Evolutionary conservation across 2,329 filamentous ascomycete genomes (phyloP), one percentile per base, ranked within the genome.

Genomic region (Alternaria dauci): DNA sequence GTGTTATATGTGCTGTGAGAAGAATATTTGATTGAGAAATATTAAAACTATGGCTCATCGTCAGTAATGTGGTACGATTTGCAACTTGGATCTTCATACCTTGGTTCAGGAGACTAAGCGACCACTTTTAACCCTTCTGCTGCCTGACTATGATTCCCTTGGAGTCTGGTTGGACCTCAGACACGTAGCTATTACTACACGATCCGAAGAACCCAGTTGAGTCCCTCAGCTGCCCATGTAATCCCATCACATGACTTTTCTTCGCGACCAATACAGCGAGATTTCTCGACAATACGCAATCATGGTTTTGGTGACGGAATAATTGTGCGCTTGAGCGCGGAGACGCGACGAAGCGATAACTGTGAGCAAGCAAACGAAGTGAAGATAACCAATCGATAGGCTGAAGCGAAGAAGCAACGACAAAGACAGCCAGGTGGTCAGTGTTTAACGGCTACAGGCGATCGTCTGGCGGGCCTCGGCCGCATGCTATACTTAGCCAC

Each of bases 391-490:
- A 52, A 53, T 53, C 54, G 47, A 43, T 58, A 48, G 54, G 47
- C 34, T 38, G 54, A 61, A 34, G 58, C 58, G 26, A 50, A 36
- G 46, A 52, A 53, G 58, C 28, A 36, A 41, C 38, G 58, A 53
- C 58, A 58, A 58, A 58, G 54, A 61, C 34, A 61, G 47, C 58
- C 54, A 9, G 36, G 58, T 44, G 58, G 54, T 58, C 58, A 61
- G 58, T 61, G 58, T 61, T 53, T 34, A 43, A 53, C 54, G 54
- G 58, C 58, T 61, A 42, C 52, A 61, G 44, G 57, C 58, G 58
- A 61, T 48, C 54, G 28, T 55, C 23, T 42, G 20, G 36, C 25
- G 42, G 42, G 42, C 28, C 26, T 34, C 26, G 26, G 34, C 25
- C 30, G 14, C 20, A 26, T 28, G 16, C n/a, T 34, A 57, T 41